Percentiles rank a stretch among this genome's conserved stretches.
These are phyloP conservation scores for Ajuga chamaepitys DNA, from an alignment of 257 asterid species.

Conservation along the genomic window DNA sequence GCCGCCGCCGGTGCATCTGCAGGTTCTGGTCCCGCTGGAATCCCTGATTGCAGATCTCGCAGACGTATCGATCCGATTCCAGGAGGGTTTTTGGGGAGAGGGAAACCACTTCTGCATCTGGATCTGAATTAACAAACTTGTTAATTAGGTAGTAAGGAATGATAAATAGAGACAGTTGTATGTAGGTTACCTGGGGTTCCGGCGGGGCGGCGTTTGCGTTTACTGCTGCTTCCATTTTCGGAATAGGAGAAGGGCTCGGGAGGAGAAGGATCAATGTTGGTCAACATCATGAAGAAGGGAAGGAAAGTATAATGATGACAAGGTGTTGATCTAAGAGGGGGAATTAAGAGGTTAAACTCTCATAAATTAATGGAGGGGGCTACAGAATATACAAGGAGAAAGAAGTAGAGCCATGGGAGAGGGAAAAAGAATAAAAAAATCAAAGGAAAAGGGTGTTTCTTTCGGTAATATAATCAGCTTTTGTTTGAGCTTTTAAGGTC, in stretches of 20 bases:
- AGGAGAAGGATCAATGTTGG: slow-evolving; percentile 32
- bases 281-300: slow-evolving; percentile 17
- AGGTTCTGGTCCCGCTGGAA: slow-evolving; percentile 91
- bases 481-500: slow-evolving; percentile 27
- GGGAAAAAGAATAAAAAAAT: not conserved
- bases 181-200: slow-evolving; percentile 69
- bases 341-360: not conserved
- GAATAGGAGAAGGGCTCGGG: slow-evolving; percentile 42
- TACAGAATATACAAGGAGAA: slow-evolving; percentile 5
- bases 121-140: slow-evolving; percentile 39
- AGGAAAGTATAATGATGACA: not conserved
- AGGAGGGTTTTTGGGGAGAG: slow-evolving; percentile 77
- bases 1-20: slow-evolving; percentile 93
- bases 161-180: not conserved
- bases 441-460: slow-evolving; percentile 30
- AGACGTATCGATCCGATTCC: slow-evolving; percentile 86
- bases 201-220: slow-evolving; percentile 77
- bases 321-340: not conserved
- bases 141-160: not conserved
- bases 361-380: slow-evolving; percentile 11
- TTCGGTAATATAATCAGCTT: slow-evolving; percentile 38
- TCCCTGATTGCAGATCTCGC: slow-evolving; percentile 97
- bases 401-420: slow-evolving; percentile 16
- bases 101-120: slow-evolving; percentile 89
- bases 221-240: slow-evolving; percentile 35